Evolutionary conservation across 495 filamentous ascomycete genomes (phyloP).

Genomic region (Aspergillus ostianus): DNA sequence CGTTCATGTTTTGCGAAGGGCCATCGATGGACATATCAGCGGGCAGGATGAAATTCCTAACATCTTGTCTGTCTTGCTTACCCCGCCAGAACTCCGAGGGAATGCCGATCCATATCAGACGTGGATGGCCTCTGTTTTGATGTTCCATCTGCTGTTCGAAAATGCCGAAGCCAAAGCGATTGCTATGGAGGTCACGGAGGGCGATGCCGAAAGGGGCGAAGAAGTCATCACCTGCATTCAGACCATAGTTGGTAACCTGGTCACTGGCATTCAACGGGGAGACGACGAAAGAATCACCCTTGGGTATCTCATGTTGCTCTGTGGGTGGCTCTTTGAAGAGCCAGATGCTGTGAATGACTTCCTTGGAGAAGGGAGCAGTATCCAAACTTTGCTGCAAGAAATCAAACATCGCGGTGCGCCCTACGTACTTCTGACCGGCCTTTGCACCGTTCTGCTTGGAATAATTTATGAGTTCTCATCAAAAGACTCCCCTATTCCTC

Average conservation of each 20-base stretch:
- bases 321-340: conserved; percentile 91
- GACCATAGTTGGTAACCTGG: conserved; percentile 75
- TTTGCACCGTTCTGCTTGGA: conserved; percentile 80
- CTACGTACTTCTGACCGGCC: conserved; percentile 68
- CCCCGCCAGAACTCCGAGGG: conserved; percentile 53
- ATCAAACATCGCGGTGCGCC: conserved; percentile 59
- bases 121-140: conserved; percentile 88
- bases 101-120: conserved; percentile 80
- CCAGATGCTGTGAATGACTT: conserved; percentile 90
- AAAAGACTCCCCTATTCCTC: conserved; percentile 89
- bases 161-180: conserved; percentile 74
- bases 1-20: conserved; percentile 79
- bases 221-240: conserved; percentile 96
- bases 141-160: conserved; percentile 86
- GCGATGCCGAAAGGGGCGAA: conserved; percentile 85
- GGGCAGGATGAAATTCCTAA: conserved; percentile 87
- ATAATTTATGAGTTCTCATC: conserved; percentile 97
- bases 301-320: conserved; percentile 90
- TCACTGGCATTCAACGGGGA: conserved; percentile 67
- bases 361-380: conserved; percentile 87
- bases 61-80: conserved; percentile 77
- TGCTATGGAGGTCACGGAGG: conserved; percentile 81
- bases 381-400: conserved; percentile 79
- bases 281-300: conserved; percentile 81
- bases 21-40: conserved; percentile 80